Base-by-base conservation (phyloP, 2,329 filamentous ascomycete genomes). In the Cercospora beticola region DNA sequence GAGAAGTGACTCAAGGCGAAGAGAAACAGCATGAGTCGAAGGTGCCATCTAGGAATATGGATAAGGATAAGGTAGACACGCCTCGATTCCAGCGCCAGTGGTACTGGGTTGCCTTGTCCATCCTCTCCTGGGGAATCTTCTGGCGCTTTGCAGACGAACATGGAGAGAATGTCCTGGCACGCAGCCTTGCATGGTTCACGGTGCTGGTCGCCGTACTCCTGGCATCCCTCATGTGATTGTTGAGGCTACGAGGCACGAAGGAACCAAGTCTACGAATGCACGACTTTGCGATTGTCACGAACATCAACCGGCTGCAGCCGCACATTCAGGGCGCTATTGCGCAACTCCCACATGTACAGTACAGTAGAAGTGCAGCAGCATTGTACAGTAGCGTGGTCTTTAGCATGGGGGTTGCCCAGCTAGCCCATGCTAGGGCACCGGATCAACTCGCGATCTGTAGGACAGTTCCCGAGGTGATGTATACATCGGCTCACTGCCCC, bases 101-200 rank as follows among this genome's bases (percentile, higher is more conserved):
- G 64, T 72, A 72, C 31, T 75, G 72, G 63, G 64, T 75, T 43
- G 63, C 68, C 12, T 57, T 69, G 28, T 65, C 71, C 4, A 68
- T 77, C 5, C 46, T 78, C 62, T 68, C 71, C 6, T 78, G 75
- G 76, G 63, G 54, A 21, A 64, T 66, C n/a, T 77, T 77, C 61
- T 78, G 77, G 77, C 62, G 71, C 16, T 49, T 74, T 23, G 74
- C 74, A 52, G 74, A 76, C 43, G 57, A 68, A 31, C 64, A 75
- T 52, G 71, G 68, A 28, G 67, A 73, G 18, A 69, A 70, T 40
- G 52, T 67, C 10, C 65, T 71, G 21, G 61, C 71, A 52, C 72
- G 72, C 57, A 52, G 72, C 43, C 57, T 77, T 54, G 72, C 70
- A 40, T 76, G 74, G 72, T n/a, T 65, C 54, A 70, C 69, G 43